Evolutionary conservation across 306 rosid species (phyloP).

Genomic region (Alnus rubra): DNA sequence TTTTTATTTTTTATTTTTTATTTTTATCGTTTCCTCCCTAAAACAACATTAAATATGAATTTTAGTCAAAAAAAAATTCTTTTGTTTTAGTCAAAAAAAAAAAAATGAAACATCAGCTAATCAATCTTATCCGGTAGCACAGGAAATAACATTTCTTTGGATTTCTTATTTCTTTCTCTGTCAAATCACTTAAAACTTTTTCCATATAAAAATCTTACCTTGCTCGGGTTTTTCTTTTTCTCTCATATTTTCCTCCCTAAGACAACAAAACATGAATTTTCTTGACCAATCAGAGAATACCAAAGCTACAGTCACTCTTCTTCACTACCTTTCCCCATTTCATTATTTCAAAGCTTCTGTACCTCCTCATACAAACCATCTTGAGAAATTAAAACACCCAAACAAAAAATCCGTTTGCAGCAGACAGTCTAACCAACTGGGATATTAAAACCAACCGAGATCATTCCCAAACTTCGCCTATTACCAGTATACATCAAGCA

Average conservation of each 20-base stretch:
- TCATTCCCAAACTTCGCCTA: background rate
- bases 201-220: background rate
- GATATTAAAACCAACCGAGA: background rate
- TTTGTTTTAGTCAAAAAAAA: too few relatives aligned
- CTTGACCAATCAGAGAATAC: background rate
- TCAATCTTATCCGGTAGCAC: too few relatives aligned
- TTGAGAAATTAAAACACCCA: background rate
- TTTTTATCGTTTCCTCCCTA: background rate
- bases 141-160: too few relatives aligned
- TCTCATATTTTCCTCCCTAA: too few relatives aligned
- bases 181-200: background rate
- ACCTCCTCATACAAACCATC: background rate
- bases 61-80: too few relatives aligned
- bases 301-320: background rate
- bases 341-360: background rate
- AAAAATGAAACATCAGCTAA: too few relatives aligned
- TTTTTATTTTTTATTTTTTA: too few relatives aligned
- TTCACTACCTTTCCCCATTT: background rate
- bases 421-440: too few relatives aligned
- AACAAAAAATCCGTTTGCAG: too few relatives aligned
- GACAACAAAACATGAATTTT: background rate
- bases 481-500: background rate
- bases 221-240: background rate
- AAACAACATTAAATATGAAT: too few relatives aligned
- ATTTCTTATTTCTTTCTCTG: too few relatives aligned